Conservation (phyloP, 2,329 filamentous ascomycete species). For the Beauveria medogensis region DNA sequence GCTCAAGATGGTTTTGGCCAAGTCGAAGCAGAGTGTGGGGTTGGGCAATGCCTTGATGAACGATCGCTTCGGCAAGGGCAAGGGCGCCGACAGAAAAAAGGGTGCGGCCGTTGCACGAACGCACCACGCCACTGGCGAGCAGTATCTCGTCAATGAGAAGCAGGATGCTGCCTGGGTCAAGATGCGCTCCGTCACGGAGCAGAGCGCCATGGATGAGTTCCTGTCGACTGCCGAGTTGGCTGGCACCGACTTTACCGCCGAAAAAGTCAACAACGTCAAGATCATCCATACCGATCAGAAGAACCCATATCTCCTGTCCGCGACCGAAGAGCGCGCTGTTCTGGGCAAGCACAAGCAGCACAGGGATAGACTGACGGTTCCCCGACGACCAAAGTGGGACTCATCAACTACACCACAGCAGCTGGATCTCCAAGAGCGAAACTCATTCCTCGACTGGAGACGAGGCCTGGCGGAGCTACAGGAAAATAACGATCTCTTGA, state of each 20-base stretch:
- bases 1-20: conserved; percentile 56
- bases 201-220: conserved; percentile 94
- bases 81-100: conserved; percentile 74
- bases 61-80: conserved; percentile 92
- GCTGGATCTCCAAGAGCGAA: conserved; percentile 70
- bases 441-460: conserved; percentile 79
- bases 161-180: conserved; percentile 96
- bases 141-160: conserved; percentile 84
- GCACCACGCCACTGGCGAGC: conserved; percentile 72
- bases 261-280: conserved; percentile 98
- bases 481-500: conserved; percentile 86
- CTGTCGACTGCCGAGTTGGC: conserved; percentile 90
- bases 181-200: conserved; percentile 98
- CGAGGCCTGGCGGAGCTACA: conserved; percentile 85
- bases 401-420: conserved; percentile 73
- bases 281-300: conserved; percentile 95
- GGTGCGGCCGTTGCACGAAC: conserved; percentile 51
- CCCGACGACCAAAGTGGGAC: conserved; percentile 84
- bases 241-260: conserved; percentile 97
- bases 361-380: conserved; percentile 73
- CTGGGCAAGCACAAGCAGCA: conserved; percentile 78
- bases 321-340: conserved; percentile 70
- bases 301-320: conserved; percentile 86
- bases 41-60: conserved; percentile 98
- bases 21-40: conserved; percentile 91